These are phyloP conservation scores for Yamadazyma blattariae DNA, from an alignment of 1,139 yeast genomes.

Conservation along the genomic window DNA sequence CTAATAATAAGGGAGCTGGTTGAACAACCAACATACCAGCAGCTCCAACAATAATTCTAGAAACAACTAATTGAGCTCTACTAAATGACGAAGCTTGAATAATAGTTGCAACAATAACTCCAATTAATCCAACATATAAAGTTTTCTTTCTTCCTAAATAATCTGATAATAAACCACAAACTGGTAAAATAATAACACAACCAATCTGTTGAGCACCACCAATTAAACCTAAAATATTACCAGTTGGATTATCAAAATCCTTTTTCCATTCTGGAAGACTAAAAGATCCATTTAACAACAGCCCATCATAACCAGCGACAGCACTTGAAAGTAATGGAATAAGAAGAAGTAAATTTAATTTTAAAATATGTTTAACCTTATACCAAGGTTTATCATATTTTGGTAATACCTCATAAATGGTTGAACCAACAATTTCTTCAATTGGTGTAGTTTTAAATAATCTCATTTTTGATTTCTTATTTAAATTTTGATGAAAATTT, in stretches of 20 bases:
- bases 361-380: conserved; percentile 10
- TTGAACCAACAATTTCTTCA: conserved; percentile 16
- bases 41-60: conserved; percentile 53
- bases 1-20: conserved; percentile 55
- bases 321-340: conserved; percentile 15
- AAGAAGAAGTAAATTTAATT: conserved; percentile 11
- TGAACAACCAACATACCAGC: conserved; percentile 65
- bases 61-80: conserved; percentile 49
- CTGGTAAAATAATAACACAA: conserved; percentile 19
- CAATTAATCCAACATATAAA: conserved; percentile 50
- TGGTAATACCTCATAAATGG: conserved; percentile 15
- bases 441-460: conserved; percentile 6
- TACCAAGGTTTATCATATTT: conserved; percentile 15
- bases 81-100: conserved; percentile 48
- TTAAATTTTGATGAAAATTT: no score
- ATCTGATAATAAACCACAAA: conserved; percentile 34
- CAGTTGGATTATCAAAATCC: conserved; percentile 14
- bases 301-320: conserved; percentile 21
- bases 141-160: conserved; percentile 51
- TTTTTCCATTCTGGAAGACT: conserved; percentile 15
- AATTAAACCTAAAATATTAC: conserved; percentile 20
- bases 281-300: conserved; percentile 18
- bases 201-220: conserved; percentile 19
- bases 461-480: conserved; percentile 2
- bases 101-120: conserved; percentile 56